These are phyloP conservation scores for Phytophthora litchii DNA, from an alignment of 352 stramenopile genomes.

Conservation along the genomic window DNA sequence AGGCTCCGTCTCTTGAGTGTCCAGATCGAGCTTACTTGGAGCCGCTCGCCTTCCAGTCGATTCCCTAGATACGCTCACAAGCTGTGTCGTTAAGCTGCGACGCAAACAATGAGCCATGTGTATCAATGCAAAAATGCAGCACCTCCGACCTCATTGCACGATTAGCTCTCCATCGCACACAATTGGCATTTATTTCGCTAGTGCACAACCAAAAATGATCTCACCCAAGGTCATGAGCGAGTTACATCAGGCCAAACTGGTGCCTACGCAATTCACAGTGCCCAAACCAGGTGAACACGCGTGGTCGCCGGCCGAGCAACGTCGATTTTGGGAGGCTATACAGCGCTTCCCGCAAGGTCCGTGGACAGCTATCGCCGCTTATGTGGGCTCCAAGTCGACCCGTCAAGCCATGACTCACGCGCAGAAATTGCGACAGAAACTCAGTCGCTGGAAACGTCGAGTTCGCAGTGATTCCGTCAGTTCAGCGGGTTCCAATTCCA, in stretches of 20 bases:
- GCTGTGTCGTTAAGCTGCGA: constrained; percentile 13
- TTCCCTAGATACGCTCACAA: constrained; percentile 12
- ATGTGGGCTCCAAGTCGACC: constrained; percentile 65
- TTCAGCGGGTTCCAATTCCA: constrained; percentile 28
- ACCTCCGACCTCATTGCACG: constrained; percentile 31
- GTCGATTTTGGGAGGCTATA: constrained; percentile 65
- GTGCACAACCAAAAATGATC: constrained; percentile 52
- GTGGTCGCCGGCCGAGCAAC: constrained; percentile 53
- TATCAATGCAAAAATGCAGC: constrained; percentile 11
- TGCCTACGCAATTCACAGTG: constrained; percentile 64
- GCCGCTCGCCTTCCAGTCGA: constrained; percentile 26
- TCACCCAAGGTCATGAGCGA: constrained; percentile 66
- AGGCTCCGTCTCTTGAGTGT: constrained; percentile 33
- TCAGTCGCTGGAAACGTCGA: constrained; percentile 59
- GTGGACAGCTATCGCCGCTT: constrained; percentile 65
- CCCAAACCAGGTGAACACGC: constrained; percentile 57
- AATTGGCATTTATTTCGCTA: constrained; percentile 28
- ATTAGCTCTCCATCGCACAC: constrained; percentile 19
- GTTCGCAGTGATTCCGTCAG: constrained; percentile 43
- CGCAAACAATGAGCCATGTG: constrained; percentile 25
- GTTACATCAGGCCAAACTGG: constrained; percentile 58
- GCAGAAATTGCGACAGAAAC: constrained; percentile 74
- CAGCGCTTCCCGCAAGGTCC: constrained; percentile 62
- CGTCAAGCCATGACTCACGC: constrained; percentile 74
- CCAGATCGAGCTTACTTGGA: constrained; percentile 2